These are phyloP conservation scores for Pythium aristosporum DNA, from an alignment of 352 stramenopile species.

Conservation along the genomic window DNA sequence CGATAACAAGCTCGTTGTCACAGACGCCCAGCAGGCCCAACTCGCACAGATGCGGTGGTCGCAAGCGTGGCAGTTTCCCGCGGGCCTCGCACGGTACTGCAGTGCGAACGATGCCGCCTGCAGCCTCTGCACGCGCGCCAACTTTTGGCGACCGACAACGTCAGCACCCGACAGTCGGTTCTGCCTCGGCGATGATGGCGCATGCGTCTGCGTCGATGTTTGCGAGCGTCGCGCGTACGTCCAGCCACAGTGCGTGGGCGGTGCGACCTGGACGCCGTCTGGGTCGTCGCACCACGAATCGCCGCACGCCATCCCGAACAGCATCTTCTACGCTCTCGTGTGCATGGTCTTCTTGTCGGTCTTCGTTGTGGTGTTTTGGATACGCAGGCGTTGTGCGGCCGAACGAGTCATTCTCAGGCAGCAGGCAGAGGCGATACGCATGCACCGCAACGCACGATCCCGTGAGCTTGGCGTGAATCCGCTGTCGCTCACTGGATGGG, in stretches of 20 bases:
- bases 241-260: neutral
- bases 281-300: neutral
- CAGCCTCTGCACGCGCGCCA: neutral
- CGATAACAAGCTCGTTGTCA: neutral
- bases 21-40: constrained; percentile 6
- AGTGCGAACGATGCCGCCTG: constrained; percentile 3
- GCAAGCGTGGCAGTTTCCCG: constrained; percentile 20
- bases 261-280: neutral
- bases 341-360: constrained; percentile 9
- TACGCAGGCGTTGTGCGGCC: constrained; percentile 6
- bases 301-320: neutral
- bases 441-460: neutral
- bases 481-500: constrained; percentile 12
- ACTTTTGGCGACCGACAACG: constrained; percentile 14
- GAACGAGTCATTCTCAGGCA: neutral
- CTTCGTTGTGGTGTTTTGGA: constrained; percentile 5
- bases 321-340: constrained; percentile 8
- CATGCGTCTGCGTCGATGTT: constrained; percentile 16
- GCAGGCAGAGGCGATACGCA: neutral
- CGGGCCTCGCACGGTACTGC: constrained; percentile 7
- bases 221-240: constrained; percentile 8
- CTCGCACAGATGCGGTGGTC: neutral
- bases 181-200: constrained; percentile 11
- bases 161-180: constrained; percentile 16
- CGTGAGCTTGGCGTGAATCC: constrained; percentile 4